Evolutionary conservation across 495 filamentous ascomycete genomes (phyloP).

Genomic region (Stereocaulon alpinum): DNA sequence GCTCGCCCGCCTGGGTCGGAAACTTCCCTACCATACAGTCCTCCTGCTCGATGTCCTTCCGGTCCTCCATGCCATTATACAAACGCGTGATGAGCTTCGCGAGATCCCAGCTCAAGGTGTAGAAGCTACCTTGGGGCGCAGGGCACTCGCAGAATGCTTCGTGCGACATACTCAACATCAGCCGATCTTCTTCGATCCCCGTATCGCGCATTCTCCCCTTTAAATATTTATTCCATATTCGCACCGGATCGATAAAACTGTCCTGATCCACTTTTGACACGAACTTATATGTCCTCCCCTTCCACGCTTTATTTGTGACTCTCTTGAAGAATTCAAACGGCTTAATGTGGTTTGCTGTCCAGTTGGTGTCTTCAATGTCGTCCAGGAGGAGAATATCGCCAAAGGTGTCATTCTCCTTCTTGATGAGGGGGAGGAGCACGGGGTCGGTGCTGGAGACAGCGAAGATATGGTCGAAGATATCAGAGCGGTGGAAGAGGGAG

Average conservation of each 20-base stretch:
- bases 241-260: neutral
- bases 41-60: conserved; percentile 2
- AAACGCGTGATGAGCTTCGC: neutral
- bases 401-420: conserved; percentile 4
- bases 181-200: neutral
- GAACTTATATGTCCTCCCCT: conserved; percentile 7
- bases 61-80: neutral
- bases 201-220: neutral
- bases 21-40: neutral
- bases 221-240: conserved; percentile 1
- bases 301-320: neutral
- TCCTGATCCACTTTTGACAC: conserved; percentile 8
- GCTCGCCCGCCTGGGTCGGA: conserved; percentile 1
- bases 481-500: neutral
- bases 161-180: conserved; percentile 5
- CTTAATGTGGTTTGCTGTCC: conserved; percentile 2
- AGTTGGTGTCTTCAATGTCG: neutral
- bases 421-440: neutral
- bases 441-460: conserved; percentile 4
- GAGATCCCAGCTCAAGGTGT: conserved; percentile 2
- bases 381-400: conserved; percentile 5
- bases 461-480: conserved; percentile 4
- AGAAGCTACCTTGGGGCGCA: conserved; percentile 2
- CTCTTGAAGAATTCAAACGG: conserved; percentile 4
- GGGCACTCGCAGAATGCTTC: neutral